Percentiles rank a stretch among this genome's conserved stretches.
These are phyloP conservation scores for Angophora floribunda DNA, from an alignment of 345 rosid genomes.

Conservation along the genomic window DNA sequence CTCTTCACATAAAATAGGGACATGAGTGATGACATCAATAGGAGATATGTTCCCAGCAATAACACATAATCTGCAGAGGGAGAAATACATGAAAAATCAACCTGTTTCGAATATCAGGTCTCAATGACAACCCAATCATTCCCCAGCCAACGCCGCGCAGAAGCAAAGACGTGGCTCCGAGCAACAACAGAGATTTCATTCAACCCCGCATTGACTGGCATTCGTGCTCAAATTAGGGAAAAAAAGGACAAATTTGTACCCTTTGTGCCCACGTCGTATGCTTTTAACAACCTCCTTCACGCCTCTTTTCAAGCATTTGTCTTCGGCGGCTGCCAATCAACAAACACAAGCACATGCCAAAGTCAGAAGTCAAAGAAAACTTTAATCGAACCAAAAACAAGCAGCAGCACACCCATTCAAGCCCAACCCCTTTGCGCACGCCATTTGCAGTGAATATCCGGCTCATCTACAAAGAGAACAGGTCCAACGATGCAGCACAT, in stretches of 20 bases:
- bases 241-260: conserved; percentile 25
- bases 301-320: conserved; percentile 94
- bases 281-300: conserved; percentile 97
- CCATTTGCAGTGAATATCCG: background rate
- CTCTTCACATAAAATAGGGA: conserved; percentile 90
- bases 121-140: background rate
- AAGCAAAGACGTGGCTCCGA: background rate
- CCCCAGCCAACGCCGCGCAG: background rate
- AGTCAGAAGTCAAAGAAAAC: background rate
- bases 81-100: background rate
- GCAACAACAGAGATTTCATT: background rate
- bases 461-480: background rate
- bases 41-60: conserved; percentile 98
- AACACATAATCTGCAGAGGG: conserved; percentile 58
- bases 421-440: background rate
- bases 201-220: background rate
- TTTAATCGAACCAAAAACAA: background rate
- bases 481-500: background rate
- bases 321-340: conserved; percentile 54
- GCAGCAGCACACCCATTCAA: background rate
- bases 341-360: background rate
- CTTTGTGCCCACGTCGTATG: conserved; percentile 80
- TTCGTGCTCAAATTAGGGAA: background rate
- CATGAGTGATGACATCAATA: conserved; percentile 92
- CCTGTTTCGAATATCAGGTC: background rate